phyloP scores from a whole-genome alignment of 148 eudicot genomes.

The Chenopodium formosanum region DNA sequence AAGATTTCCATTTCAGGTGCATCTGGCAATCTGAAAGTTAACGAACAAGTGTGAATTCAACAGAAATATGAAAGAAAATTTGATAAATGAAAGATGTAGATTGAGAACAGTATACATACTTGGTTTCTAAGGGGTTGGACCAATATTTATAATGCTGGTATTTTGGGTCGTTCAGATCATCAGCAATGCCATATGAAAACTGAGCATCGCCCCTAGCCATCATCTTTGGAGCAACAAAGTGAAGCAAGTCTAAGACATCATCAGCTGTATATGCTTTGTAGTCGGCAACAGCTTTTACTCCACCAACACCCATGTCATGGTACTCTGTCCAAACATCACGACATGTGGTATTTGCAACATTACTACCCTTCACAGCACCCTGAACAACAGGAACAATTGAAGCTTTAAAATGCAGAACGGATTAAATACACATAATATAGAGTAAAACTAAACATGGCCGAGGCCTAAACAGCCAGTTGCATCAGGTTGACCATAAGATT shows the following conservation, averaged over 20 bases:
- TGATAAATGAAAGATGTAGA: background rate
- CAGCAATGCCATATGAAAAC: conserved; percentile 91
- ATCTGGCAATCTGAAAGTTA: conserved; percentile 71
- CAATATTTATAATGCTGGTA: conserved; percentile 81
- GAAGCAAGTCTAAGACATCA: conserved; percentile 70
- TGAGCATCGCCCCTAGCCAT: conserved; percentile 86
- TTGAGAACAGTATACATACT: conserved; percentile 34
- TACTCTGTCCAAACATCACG: conserved; percentile 95
- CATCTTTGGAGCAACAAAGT: conserved; percentile 89
- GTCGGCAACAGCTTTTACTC: conserved; percentile 79
- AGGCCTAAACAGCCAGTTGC: background rate
- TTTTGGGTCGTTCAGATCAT: conserved; percentile 79
- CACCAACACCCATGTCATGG: conserved; percentile 93
- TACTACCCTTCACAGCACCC: conserved; percentile 84
- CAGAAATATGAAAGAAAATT: background rate
- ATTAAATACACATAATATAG: background rate
- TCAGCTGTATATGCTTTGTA: conserved; percentile 77
- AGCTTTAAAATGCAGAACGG: background rate
- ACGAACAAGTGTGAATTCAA: background rate
- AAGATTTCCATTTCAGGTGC: conserved; percentile 96
- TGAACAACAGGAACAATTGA: conserved; percentile 25
- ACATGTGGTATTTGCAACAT: conserved; percentile 67
- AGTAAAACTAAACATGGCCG: background rate
- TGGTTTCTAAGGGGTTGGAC: conserved; percentile 95
- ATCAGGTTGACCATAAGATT: background rate